These are phyloP conservation scores for Hibiscus tridactylites DNA, from an alignment of 345 rosid species.

Conservation along the genomic window DNA sequence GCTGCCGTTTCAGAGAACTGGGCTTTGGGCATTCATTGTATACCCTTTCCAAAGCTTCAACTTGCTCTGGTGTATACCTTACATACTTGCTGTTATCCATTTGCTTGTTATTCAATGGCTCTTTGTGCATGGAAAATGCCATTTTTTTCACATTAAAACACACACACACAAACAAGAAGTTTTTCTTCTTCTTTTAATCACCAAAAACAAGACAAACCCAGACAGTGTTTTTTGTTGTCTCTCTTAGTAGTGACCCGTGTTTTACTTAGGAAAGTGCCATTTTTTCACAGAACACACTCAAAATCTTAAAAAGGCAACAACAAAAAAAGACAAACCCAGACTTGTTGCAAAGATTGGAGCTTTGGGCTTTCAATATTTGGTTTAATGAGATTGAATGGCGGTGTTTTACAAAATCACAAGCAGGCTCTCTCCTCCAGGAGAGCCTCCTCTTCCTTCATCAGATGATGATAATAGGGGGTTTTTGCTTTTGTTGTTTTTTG, in stretches of 20 bases:
- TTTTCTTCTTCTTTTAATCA: not conserved
- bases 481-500: not conserved
- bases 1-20: conserved; percentile 62
- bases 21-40: conserved; percentile 77
- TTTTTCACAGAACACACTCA: not conserved
- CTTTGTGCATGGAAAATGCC: conserved; percentile 34
- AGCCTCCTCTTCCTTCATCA: conserved; percentile 45
- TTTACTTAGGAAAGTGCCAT: conserved; percentile 22
- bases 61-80: conserved; percentile 71
- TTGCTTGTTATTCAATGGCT: conserved; percentile 25
- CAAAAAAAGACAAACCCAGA: conserved; percentile 2
- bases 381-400: not conserved
- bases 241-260: too few species aligned
- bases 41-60: conserved; percentile 71
- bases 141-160: conserved; percentile 6
- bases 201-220: conserved; percentile 8
- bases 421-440: conserved; percentile 39
- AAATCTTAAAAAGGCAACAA: not conserved
- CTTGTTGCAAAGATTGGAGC: not conserved
- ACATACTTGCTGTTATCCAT: conserved; percentile 67
- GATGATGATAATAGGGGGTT: conserved; percentile 16
- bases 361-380: not conserved
- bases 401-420: conserved; percentile 21
- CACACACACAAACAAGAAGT: not conserved
- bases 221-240: not conserved